Conservation (phyloP, 768 basidiomycete species). For the Mycena kentingensis region DNA sequence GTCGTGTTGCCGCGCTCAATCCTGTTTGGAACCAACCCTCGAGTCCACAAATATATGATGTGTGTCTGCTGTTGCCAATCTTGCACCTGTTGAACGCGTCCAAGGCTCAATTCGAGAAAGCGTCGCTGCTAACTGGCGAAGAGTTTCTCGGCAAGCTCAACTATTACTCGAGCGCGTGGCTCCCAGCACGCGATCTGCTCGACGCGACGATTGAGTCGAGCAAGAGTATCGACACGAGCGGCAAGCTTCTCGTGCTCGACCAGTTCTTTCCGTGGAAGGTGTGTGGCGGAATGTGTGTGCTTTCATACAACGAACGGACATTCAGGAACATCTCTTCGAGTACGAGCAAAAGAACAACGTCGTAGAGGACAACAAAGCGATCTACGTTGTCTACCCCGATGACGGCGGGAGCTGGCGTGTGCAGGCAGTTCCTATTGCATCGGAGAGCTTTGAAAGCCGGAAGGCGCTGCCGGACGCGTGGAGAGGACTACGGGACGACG, state of each 20-base stretch:
- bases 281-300: slow-evolving; percentile 2
- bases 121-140: slow-evolving; percentile 78
- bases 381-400: slow-evolving; percentile 91
- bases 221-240: slow-evolving; percentile 67
- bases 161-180: slow-evolving; percentile 88
- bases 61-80: slow-evolving; percentile 38
- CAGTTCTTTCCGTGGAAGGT: slow-evolving; percentile 90
- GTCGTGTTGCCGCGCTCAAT: slow-evolving; percentile 82
- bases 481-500: slow-evolving; percentile 89
- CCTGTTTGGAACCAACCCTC: slow-evolving; percentile 87
- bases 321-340: slow-evolving; percentile 82
- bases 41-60: slow-evolving; percentile 72
- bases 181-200: slow-evolving; percentile 87
- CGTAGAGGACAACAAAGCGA: slow-evolving; percentile 52
- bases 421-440: slow-evolving; percentile 83
- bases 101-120: slow-evolving; percentile 73
- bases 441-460: slow-evolving; percentile 87
- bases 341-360: slow-evolving; percentile 65
- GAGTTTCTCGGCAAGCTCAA: slow-evolving; percentile 82
- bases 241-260: slow-evolving; percentile 79
- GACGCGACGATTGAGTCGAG: slow-evolving; percentile 53
- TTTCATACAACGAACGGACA: background rate
- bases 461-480: slow-evolving; percentile 92
- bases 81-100: slow-evolving; percentile 1
- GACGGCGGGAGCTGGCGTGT: slow-evolving; percentile 83